Evolutionary conservation across 2,329 filamentous ascomycete species (phyloP).

Genomic region (Sporothrix luriei): DNA sequence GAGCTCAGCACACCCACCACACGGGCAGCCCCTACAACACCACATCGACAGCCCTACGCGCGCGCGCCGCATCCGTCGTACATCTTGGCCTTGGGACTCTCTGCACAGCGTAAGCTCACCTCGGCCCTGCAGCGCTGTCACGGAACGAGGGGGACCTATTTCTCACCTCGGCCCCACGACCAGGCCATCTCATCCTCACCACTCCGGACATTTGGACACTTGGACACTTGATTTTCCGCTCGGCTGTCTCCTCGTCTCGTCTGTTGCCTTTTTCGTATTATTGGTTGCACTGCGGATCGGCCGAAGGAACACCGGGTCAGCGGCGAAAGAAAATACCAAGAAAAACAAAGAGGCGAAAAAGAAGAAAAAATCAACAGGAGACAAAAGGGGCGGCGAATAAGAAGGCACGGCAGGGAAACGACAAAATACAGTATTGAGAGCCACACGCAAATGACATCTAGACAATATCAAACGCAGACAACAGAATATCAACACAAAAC

Average conservation of each 20-base stretch:
- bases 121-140: background rate
- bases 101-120: background rate
- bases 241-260: background rate
- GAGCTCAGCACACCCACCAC: background rate
- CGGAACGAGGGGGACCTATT: background rate
- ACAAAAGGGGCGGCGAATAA: background rate
- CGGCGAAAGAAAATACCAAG: background rate
- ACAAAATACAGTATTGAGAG: background rate
- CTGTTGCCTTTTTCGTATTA: background rate
- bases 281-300: background rate
- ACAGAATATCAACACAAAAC: background rate
- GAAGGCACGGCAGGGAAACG: background rate
- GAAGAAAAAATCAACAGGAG: background rate
- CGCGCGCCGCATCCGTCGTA: constrained; percentile 17
- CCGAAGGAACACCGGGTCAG: constrained; percentile 10
- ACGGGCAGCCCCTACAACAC: background rate
- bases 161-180: no score
- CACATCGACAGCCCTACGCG: constrained; percentile 16
- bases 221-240: background rate
- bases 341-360: background rate
- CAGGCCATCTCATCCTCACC: no score
- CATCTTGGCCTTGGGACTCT: background rate
- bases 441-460: background rate
- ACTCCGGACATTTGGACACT: no score
- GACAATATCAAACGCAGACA: background rate